Base-by-base conservation (phyloP, 1,284 basidiomycete genomes). In the Mycena sp. region DNA sequence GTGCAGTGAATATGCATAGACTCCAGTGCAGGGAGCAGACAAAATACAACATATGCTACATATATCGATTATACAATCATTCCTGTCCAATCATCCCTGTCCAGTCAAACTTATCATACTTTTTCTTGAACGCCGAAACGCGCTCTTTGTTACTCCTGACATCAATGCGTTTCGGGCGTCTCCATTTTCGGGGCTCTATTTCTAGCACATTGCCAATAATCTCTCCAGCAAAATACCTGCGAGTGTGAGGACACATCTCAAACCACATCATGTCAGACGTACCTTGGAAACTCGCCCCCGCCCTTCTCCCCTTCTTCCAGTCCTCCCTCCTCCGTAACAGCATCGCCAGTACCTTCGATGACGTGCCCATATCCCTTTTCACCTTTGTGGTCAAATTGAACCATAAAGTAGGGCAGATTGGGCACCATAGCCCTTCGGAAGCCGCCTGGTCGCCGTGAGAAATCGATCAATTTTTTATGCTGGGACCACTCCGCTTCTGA, bases 351-450 rank as follows among this genome's bases (percentile, higher is more conserved):
- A 1, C 96, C 96, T 75, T 98, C 96, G 64, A 98, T 97, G 61
- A 98, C 92, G 76, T 99, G 98, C 0, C 98, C 98, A 74, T 96
- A 99, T 1, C 96, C 96, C 74, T 94, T 95, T 77, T 97, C 95
- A 29, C 97, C 96, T 72, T 95, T 96, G 80, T 99, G 87, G 78
- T 99, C 98, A 79, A 96, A 99, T 72, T 95, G 93, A 1, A 99
- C 93, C 91, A 96, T 96, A 74, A 99, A 99, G 80, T 99, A 99
- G 0, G 98, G 98, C 44, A 99, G 79, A 71, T 98, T 96, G 2
- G 96, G 90, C 6, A 99, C 97, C 89, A 99, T 93, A 37, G 93
- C 89, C 1, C 95, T 85, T 48, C 95, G 83, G 81, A 98, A 98
- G 4, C 95, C 95, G 23, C 95, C 95, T 0, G 94, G 93, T 2